These are phyloP conservation scores for Candida coquimbonensis DNA, from an alignment of 805 yeast genomes.

Conservation along the genomic window DNA sequence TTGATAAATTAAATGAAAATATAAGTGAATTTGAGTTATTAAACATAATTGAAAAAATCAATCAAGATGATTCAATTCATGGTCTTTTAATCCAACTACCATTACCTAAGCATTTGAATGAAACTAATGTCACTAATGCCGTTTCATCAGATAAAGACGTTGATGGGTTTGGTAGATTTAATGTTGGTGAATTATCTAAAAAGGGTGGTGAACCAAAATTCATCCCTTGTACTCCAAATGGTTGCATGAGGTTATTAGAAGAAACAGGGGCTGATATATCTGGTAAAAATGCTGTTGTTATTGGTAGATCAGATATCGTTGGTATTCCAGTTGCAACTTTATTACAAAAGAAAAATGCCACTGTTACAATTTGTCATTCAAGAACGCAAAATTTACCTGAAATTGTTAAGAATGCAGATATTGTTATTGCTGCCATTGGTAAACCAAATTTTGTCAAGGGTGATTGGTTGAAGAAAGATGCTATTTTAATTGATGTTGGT, in stretches of 20 bases:
- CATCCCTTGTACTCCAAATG: constrained; percentile 94
- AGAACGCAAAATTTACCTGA: constrained; percentile 54
- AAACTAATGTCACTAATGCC: constrained; percentile 69
- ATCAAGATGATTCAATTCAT: constrained; percentile 69
- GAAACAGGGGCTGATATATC: constrained; percentile 56
- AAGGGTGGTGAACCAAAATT: constrained; percentile 78
- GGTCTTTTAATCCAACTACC: constrained; percentile 92
- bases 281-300: constrained; percentile 85
- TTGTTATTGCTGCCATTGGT: constrained; percentile 90
- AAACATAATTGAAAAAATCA: constrained; percentile 52
- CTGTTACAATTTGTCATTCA: constrained; percentile 85
- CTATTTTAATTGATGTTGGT: constrained; percentile 90
- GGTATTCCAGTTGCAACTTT: constrained; percentile 90
- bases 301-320: constrained; percentile 94
- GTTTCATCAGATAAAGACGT: constrained; percentile 86
- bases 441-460: constrained; percentile 77
- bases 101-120: constrained; percentile 73
- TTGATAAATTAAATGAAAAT: constrained; percentile 57
- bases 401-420: constrained; percentile 65
- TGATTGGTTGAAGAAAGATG: constrained; percentile 80
- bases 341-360: constrained; percentile 65
- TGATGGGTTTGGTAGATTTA: constrained; percentile 87
- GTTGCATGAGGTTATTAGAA: constrained; percentile 74
- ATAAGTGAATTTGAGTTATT: constrained; percentile 56
- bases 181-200: constrained; percentile 86